Percentiles rank a stretch among this genome's conserved stretches.
Evolutionary conservation across 768 basidiomycete genomes (phyloP).

Genomic region (Asterophora parasitica): DNA sequence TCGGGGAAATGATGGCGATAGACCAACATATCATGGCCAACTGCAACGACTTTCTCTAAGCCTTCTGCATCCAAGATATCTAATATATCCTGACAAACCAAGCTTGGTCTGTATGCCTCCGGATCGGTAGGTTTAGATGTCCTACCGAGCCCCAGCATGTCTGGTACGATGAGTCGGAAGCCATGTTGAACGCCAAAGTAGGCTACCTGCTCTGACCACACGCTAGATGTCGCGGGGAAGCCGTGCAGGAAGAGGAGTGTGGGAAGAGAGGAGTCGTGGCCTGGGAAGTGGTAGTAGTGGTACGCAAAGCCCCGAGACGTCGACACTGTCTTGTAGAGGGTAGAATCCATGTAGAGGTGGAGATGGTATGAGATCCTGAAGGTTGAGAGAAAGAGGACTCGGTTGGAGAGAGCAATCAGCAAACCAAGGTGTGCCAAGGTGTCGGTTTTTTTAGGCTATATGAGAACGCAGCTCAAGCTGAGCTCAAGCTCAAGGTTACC

Average conservation of each 20-base stretch:
- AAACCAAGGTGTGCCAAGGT: no score
- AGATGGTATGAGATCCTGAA: neutral
- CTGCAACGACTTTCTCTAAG: constrained; percentile 29
- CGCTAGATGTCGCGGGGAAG: constrained; percentile 36
- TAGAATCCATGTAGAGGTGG: constrained; percentile 4
- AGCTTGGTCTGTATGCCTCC: constrained; percentile 31
- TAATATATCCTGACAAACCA: constrained; percentile 36
- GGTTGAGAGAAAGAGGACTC: neutral
- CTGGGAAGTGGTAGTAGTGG: constrained; percentile 29
- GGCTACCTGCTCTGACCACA: constrained; percentile 36
- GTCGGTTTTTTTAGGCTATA: no score
- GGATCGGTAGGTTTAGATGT: constrained; percentile 41
- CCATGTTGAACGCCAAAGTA: constrained; percentile 34
- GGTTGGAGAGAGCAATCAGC: no score
- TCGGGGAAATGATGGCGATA: neutral
- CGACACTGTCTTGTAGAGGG: constrained; percentile 25
- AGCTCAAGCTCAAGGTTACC: no score
- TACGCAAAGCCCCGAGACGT: constrained; percentile 37
- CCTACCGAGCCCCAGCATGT: constrained; percentile 47
- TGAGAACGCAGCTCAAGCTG: no score
- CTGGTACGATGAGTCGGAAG: constrained; percentile 43
- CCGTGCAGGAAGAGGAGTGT: constrained; percentile 42
- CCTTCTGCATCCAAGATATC: constrained; percentile 37
- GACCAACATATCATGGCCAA: constrained; percentile 37
- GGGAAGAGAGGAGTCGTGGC: constrained; percentile 25